Conservation (phyloP, 257 asterid genomes). For the Capsicum baccatum region DNA sequence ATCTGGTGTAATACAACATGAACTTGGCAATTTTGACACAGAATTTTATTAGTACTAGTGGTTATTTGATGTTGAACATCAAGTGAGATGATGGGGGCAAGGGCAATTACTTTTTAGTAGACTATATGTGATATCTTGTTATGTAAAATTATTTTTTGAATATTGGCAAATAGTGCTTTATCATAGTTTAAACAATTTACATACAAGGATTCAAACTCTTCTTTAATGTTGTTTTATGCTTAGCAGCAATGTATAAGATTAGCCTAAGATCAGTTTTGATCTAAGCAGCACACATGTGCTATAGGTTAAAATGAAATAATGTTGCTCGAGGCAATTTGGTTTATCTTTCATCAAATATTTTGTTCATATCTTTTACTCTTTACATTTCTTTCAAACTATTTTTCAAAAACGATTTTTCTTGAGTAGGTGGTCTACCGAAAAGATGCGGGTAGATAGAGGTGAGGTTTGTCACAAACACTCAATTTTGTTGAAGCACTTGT, state of each 20-base stretch:
- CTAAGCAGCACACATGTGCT: neutral
- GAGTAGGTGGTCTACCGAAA: neutral
- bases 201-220: neutral
- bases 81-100: neutral
- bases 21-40: constrained; percentile 34
- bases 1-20: constrained; percentile 43
- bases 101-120: neutral
- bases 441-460: neutral
- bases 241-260: constrained; percentile 16
- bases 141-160: neutral
- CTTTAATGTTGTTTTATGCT: neutral
- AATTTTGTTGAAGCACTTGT: too few relatives aligned
- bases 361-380: neutral
- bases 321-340: neutral
- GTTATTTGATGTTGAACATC: neutral
- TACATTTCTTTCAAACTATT: neutral
- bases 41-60: neutral
- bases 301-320: neutral
- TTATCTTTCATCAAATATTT: neutral
- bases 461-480: too few relatives aligned
- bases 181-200: constrained; percentile 6
- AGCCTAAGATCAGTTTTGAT: neutral
- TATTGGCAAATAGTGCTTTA: neutral
- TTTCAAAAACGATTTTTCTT: neutral
- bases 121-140: neutral